phyloP scores from a whole-genome alignment of 257 asterid species.

The Solanum appendiculatum region DNA sequence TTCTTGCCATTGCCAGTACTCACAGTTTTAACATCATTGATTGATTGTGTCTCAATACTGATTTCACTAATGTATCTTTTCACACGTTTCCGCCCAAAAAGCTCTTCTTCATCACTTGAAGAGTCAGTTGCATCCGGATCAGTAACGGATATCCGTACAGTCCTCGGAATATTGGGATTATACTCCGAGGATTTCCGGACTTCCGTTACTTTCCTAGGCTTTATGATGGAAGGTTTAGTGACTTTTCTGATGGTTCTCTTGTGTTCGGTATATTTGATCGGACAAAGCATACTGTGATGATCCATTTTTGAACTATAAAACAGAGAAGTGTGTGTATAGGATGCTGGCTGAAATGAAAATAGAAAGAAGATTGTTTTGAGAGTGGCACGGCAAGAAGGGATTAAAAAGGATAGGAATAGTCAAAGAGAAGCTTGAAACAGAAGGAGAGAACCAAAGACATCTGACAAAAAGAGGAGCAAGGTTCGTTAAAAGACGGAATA shows the following conservation, averaged over 20 bases:
- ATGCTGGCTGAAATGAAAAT: neutral
- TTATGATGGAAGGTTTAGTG: neutral
- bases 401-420: constrained; percentile 6
- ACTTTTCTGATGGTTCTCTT: neutral
- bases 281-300: neutral
- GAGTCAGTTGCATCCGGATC: constrained; percentile 24
- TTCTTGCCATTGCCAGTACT: neutral
- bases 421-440: constrained; percentile 4
- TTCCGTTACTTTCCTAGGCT: neutral
- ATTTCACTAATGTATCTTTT: constrained; percentile 14
- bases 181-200: neutral
- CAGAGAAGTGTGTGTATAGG: neutral
- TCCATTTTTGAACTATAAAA: neutral
- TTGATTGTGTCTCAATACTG: neutral
- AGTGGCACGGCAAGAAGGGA: neutral
- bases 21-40: neutral
- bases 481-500: constrained; percentile 21
- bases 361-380: neutral
- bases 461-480: constrained; percentile 25
- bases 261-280: constrained; percentile 16
- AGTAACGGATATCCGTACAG: constrained; percentile 11
- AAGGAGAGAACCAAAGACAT: constrained; percentile 8
- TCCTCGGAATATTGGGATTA: neutral
- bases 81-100: constrained; percentile 2
- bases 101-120: constrained; percentile 7